phyloP scores from a whole-genome alignment of 2,329 filamentous ascomycete genomes.

The Diaporthe helianthi region DNA sequence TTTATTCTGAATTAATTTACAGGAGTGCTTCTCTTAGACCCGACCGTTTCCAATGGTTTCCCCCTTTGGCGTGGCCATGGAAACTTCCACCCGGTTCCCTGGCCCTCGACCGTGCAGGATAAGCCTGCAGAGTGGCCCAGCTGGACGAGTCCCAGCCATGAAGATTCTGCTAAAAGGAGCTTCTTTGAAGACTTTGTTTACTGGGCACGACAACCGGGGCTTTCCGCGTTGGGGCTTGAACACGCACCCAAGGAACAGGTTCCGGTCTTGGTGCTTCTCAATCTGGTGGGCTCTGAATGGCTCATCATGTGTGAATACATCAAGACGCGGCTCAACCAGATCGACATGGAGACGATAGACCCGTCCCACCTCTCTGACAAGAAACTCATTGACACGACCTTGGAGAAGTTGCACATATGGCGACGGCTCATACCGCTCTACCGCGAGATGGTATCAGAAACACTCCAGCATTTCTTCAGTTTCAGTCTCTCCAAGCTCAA shows the following conservation, averaged over 20 bases:
- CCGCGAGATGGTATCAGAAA: not conserved
- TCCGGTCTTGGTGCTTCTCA: not conserved
- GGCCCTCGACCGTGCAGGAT: not conserved
- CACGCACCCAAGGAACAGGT: not conserved
- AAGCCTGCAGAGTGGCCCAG: not conserved
- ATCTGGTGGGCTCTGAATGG: not conserved
- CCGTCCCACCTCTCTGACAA: not conserved
- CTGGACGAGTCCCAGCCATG: not conserved
- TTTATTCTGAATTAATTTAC: not conserved
- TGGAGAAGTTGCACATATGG: not conserved
- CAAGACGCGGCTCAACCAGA: not conserved
- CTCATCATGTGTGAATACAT: not conserved
- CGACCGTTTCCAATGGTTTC: not conserved
- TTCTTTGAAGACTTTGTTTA: not conserved
- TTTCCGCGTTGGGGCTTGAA: not conserved
- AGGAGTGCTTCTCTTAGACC: not conserved
- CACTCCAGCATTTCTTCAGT: not conserved
- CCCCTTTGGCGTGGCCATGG: not conserved
- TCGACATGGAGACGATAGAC: not conserved
- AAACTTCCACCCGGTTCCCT: not conserved
- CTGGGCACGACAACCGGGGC: not conserved
- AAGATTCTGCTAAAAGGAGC: not conserved
- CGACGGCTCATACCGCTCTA: not conserved
- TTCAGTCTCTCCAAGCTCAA: not conserved
- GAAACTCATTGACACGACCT: not conserved